Conservation (phyloP, 169 alveolate genomes). For the Plasmodium inui region DNA sequence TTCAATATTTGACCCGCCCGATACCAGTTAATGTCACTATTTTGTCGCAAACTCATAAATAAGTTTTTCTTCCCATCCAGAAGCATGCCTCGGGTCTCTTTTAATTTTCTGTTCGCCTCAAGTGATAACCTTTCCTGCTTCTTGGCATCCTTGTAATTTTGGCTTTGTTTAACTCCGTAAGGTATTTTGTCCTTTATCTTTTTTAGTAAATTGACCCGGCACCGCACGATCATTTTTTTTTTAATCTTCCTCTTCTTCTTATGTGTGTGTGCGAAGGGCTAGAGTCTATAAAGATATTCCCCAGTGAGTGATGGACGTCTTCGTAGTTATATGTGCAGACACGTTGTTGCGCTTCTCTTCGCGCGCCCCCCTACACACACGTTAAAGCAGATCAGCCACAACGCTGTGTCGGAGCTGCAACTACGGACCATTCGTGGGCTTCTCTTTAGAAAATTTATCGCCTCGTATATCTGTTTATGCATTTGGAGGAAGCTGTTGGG, state of each 20-base stretch:
- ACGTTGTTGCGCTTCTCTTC: no score
- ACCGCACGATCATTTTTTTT: slow-evolving; percentile 27
- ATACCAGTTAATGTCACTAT: slow-evolving; percentile 84
- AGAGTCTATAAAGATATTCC: background rate
- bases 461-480: background rate
- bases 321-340: background rate
- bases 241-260: background rate
- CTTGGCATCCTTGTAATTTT: slow-evolving; percentile 80
- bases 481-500: background rate
- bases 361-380: no score
- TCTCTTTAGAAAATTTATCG: background rate
- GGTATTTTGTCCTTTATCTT: slow-evolving; percentile 65
- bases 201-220: slow-evolving; percentile 20
- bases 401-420: background rate
- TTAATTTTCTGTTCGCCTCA: slow-evolving; percentile 82
- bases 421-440: no score
- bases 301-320: background rate
- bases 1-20: slow-evolving; percentile 82
- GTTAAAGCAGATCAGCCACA: background rate
- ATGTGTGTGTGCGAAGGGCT: background rate
- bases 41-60: slow-evolving; percentile 82
- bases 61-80: slow-evolving; percentile 81
- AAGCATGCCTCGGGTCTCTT: slow-evolving; percentile 81
- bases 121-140: slow-evolving; percentile 82
- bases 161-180: slow-evolving; percentile 78